A percentile compares a stretch with the other conserved stretches of the same genome.
Conservation (phyloP, 2,329 filamentous ascomycete genomes). For the Thielaviopsis populi region DNA sequence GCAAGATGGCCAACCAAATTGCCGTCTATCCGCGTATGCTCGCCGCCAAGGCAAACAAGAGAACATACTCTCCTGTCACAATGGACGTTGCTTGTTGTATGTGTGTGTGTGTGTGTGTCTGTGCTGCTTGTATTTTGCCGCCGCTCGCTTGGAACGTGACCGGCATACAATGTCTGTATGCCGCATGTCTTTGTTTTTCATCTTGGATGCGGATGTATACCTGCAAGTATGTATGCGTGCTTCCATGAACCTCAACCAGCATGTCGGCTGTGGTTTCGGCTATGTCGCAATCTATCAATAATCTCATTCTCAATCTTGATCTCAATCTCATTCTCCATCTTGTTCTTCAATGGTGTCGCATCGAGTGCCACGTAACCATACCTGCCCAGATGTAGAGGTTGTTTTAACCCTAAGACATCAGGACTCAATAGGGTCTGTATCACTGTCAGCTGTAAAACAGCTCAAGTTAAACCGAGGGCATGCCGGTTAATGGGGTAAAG, state of each 20-base stretch:
- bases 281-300: background rate
- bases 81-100: too few species aligned
- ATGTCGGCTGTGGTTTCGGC: background rate
- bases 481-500: background rate
- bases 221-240: background rate
- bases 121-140: background rate
- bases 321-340: background rate
- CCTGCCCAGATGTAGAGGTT: background rate
- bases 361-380: background rate
- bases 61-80: too few species aligned
- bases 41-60: too few species aligned
- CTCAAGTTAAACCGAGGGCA: conserved; percentile 7
- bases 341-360: background rate
- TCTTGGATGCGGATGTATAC: background rate
- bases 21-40: too few species aligned
- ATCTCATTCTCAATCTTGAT: background rate
- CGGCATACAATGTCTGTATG: background rate
- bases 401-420: background rate
- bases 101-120: too few species aligned
- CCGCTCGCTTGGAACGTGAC: background rate
- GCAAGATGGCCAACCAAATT: too few species aligned
- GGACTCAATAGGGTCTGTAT: background rate
- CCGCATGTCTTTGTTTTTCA: background rate
- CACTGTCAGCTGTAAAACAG: background rate
- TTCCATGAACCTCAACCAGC: background rate